These are phyloP conservation scores for Euptelea pleiosperma DNA, from an alignment of 164 flowering plant species.

Conservation along the genomic window DNA sequence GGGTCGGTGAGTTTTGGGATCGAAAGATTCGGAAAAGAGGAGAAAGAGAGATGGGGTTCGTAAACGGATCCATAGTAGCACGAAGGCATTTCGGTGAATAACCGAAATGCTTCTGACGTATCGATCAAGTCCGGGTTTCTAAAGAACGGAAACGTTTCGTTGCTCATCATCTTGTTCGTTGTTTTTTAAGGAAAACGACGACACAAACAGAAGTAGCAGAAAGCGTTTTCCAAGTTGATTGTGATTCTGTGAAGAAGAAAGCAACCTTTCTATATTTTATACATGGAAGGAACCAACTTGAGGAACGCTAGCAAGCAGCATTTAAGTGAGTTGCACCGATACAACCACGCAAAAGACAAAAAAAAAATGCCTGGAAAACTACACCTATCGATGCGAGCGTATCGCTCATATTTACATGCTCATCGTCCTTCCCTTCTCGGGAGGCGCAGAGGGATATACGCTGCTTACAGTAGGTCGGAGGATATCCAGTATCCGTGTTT, in stretches of 20 bases:
- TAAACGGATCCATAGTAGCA: neutral
- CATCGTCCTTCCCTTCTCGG: conserved; percentile 13
- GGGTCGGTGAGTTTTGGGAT: neutral
- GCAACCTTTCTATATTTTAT: no score
- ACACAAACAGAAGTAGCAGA: neutral
- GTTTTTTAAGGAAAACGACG: neutral
- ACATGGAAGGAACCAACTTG: no score
- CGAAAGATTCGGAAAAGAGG: conserved; percentile 1
- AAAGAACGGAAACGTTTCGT: conserved; percentile 16
- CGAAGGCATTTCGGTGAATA: neutral
- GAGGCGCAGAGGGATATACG: conserved; percentile 8
- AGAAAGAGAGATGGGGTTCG: conserved; percentile 1
- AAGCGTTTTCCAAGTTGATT: no score
- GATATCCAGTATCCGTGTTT: no score
- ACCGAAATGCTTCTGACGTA: conserved; percentile 11
- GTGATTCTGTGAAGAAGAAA: no score
- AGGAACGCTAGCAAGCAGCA: no score
- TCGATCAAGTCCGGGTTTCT: neutral
- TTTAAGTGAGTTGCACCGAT: no score
- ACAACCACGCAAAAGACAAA: no score
- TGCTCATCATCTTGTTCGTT: conserved; percentile 10
- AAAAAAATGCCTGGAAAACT: no score
- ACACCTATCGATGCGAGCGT: conserved; percentile 40
- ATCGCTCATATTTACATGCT: conserved; percentile 22
- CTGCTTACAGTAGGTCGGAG: neutral